phyloP scores from a whole-genome alignment of 257 asterid genomes.

The Solanum chilense region DNA sequence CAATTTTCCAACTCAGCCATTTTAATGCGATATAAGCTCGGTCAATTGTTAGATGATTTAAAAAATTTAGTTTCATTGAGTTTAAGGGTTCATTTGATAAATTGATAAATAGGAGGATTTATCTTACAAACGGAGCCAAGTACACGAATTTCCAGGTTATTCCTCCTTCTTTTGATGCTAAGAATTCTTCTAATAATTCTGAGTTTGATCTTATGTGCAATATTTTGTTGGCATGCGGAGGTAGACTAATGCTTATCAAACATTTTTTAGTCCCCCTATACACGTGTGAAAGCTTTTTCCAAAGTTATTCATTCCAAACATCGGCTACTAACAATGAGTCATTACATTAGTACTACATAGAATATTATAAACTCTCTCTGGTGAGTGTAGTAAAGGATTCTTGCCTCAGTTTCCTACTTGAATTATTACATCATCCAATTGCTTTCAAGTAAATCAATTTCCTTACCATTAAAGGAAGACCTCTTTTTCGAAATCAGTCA shows the following conservation, averaged over 20 bases:
- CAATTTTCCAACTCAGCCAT: too few relatives aligned
- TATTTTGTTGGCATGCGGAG: not conserved
- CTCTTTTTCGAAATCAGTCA: too few relatives aligned
- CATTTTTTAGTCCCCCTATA: not conserved
- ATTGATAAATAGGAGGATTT: too few relatives aligned
- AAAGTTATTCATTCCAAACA: not conserved
- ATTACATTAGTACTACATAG: not conserved
- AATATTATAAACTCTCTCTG: not conserved
- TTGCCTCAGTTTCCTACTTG: not conserved
- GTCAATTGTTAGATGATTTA: too few relatives aligned
- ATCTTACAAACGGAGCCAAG: too few relatives aligned
- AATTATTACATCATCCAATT: not conserved
- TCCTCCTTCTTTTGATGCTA: too few relatives aligned
- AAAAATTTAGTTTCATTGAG: too few relatives aligned
- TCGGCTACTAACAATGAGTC: not conserved
- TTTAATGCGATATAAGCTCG: too few relatives aligned
- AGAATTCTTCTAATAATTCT: not conserved
- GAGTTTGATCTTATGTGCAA: not conserved
- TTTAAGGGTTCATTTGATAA: too few relatives aligned
- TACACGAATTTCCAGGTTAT: too few relatives aligned
- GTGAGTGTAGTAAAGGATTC: not conserved
- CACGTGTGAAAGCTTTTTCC: not conserved
- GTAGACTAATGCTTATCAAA: not conserved
- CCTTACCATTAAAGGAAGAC: not conserved
- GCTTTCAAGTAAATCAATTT: not conserved